Base-by-base conservation (phyloP, 129 eudicot genomes). In the Centella asiatica region DNA sequence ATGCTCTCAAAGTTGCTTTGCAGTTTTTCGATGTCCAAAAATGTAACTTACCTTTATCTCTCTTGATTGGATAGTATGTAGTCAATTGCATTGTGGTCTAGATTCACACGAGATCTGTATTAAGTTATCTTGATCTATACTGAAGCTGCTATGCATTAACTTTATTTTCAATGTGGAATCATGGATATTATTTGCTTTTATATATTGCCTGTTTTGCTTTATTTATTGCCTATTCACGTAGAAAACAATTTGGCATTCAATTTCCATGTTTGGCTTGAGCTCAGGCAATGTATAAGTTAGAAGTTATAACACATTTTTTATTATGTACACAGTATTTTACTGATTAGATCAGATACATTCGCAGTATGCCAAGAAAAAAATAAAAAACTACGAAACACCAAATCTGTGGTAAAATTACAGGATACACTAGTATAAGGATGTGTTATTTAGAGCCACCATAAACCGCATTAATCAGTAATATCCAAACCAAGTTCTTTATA, bases 11-110 rank as follows among this genome's bases (percentile, higher is more conserved):
- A 74, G 51, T 81, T 40, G 92, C 97, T 28, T 37, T 82, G 61
- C 92, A 89, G 83, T 89, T 89, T 55, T 80, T 89, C 26, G 93
- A 89, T 58, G 64, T 89, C 47, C 97, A 89, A 36, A 89, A 89
- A 76, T 75, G 97, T 89, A 77, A 57, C 27, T 46, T 31, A 0
- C 7, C 2, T 45, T 24, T 44, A 17, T 9, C 52, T 20, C 27
- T 45, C n/a, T n/a, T 44, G 15, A n/a, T 55, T 14, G 2, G n/a
- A 8, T 31, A 18, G 4, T 63, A 17, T 39, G 19, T 20, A 12
- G 31, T 37, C 8, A 40, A 14, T 58, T 31, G 33, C 52, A 15
- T 24, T 25, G 34, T 60, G 4, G 23, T 40, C 25, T 60, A 37
- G 33, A 60, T 60, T 37, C 29, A 7, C 20, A 10, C 13, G 6